A percentile compares a stretch with the other conserved stretches of the same genome.
phyloP scores from a whole-genome alignment of 2,329 filamentous ascomycete genomes.

The Trichoderma cornu-damae region DNA sequence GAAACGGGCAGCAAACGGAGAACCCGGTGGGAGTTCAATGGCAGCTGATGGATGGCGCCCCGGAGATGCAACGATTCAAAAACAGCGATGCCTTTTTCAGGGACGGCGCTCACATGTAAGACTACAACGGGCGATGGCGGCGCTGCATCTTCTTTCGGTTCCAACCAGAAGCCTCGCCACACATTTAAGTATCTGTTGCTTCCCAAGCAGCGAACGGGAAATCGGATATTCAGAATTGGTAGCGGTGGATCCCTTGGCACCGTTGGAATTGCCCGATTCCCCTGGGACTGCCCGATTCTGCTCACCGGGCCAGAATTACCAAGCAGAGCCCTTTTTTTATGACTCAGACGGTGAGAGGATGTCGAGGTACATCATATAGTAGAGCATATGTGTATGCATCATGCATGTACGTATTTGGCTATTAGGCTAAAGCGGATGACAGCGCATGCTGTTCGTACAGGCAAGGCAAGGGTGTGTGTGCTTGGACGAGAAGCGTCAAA shows the following conservation, averaged over 20 bases:
- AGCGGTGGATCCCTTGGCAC: not conserved
- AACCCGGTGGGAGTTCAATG: too few species aligned
- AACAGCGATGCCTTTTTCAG: not conserved
- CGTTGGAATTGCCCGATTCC: not conserved
- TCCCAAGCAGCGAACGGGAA: conserved; percentile 2
- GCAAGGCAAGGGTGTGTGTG: too few species aligned
- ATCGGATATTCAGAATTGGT: not conserved
- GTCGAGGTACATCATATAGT: too few species aligned
- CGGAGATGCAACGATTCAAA: not conserved
- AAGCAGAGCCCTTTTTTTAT: too few species aligned
- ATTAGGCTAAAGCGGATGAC: too few species aligned
- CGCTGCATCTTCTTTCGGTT: not conserved
- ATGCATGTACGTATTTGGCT: too few species aligned
- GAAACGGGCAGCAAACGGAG: not conserved
- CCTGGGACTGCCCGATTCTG: not conserved
- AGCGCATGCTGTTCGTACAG: too few species aligned
- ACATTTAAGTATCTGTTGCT: not conserved
- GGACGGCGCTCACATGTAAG: not conserved
- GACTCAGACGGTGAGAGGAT: too few species aligned
- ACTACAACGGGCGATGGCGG: not conserved
- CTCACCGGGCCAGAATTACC: conserved; percentile 7
- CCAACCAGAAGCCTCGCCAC: not conserved
- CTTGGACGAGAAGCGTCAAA: too few species aligned
- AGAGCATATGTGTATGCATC: too few species aligned
- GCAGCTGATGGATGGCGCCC: not conserved